These are phyloP conservation scores for Oehlia diaphana DNA, from an alignment of 192 early-diverging fungal genomes.

Conservation along the genomic window DNA sequence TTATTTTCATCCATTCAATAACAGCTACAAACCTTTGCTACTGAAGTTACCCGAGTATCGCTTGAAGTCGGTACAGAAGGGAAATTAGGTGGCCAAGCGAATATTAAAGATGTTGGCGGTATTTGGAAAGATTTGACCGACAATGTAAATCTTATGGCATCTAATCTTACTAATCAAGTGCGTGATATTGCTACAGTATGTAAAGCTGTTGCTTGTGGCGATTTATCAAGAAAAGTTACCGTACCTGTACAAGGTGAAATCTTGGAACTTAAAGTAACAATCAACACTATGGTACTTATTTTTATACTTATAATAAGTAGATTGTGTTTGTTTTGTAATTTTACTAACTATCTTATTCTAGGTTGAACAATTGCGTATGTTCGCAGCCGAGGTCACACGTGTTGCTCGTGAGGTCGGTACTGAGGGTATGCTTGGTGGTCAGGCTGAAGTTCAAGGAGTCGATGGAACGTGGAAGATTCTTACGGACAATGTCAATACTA, in stretches of 20 bases:
- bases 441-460: slow-evolving; percentile 53
- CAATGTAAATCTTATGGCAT: slow-evolving; percentile 65
- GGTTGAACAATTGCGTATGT: slow-evolving; percentile 54
- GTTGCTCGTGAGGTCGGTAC: slow-evolving; percentile 51
- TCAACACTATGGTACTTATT: slow-evolving; percentile 47
- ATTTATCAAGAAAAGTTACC: slow-evolving; percentile 50
- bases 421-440: slow-evolving; percentile 53
- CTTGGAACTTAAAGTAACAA: slow-evolving; percentile 48
- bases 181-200: slow-evolving; percentile 59
- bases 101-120: slow-evolving; percentile 57
- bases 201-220: slow-evolving; percentile 58
- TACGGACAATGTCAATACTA: slow-evolving; percentile 66
- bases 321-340: neutral
- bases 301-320: neutral
- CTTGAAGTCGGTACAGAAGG: slow-evolving; percentile 70
- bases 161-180: slow-evolving; percentile 60
- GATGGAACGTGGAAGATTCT: slow-evolving; percentile 65
- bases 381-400: slow-evolving; percentile 53
- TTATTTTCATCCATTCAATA: neutral
- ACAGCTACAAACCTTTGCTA: slow-evolving; percentile 49
- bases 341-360: neutral
- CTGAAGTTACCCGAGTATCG: slow-evolving; percentile 68
- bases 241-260: slow-evolving; percentile 56
- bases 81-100: slow-evolving; percentile 63
- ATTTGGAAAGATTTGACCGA: slow-evolving; percentile 66